Percentiles rank a stretch among this genome's conserved stretches.
phyloP scores from a whole-genome alignment of 805 yeast species.

The Hanseniaspora hatyaiensis region DNA sequence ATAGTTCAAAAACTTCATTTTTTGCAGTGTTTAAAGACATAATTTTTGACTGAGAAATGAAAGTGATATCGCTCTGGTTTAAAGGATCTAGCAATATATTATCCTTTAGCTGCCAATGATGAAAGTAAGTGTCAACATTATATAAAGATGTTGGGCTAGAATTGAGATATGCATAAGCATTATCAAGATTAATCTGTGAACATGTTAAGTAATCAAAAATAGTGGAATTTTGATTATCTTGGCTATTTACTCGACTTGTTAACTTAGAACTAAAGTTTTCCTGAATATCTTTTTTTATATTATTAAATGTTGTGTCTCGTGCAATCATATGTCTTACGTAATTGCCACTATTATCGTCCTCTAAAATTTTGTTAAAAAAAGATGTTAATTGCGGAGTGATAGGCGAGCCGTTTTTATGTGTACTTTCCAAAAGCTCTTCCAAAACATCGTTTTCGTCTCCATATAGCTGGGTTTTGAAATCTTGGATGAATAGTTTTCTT shows the following conservation, averaged over 20 bases:
- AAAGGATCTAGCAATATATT: conserved; percentile 2
- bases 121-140: not conserved
- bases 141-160: not conserved
- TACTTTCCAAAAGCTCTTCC: no score
- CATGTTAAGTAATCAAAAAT: not conserved
- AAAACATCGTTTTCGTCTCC: no score
- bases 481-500: no score
- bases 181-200: not conserved
- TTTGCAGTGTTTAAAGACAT: not conserved
- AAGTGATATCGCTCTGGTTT: not conserved
- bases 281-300: not conserved
- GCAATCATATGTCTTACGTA: not conserved
- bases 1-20: not conserved
- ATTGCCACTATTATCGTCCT: not conserved
- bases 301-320: not conserved
- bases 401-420: no score
- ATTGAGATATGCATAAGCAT: not conserved
- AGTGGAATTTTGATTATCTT: not conserved
- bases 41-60: conserved; percentile 1
- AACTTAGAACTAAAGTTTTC: not conserved
- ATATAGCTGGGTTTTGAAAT: no score
- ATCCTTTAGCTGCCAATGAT: conserved; percentile 15
- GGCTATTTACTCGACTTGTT: not conserved
- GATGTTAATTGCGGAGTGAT: no score
- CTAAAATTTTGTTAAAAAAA: not conserved